Evolutionary conservation across 2,329 filamentous ascomycete species (phyloP).

Genomic region (Nakataea oryzae): DNA sequence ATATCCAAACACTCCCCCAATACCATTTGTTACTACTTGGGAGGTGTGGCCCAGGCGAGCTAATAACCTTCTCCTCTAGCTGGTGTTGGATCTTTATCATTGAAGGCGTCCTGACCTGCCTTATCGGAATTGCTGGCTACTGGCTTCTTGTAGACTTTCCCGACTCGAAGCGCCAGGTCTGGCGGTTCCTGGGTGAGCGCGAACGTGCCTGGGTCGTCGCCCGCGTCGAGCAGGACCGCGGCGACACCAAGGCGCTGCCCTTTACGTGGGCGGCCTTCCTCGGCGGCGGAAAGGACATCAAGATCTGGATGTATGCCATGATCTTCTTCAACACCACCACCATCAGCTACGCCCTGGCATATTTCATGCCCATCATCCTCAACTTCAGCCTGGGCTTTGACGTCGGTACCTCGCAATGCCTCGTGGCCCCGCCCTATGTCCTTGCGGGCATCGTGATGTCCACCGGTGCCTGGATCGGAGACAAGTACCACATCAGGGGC

Average conservation of each 20-base stretch:
- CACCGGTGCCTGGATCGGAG: conserved; percentile 49
- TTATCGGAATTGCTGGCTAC: conserved; percentile 38
- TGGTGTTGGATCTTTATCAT: conserved; percentile 61
- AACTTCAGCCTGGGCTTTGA: conserved; percentile 50
- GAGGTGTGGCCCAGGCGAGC: neutral
- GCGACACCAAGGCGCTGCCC: conserved; percentile 41
- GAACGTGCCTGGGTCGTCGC: conserved; percentile 44
- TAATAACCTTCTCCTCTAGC: conserved; percentile 14
- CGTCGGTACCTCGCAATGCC: conserved; percentile 54
- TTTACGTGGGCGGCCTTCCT: conserved; percentile 40
- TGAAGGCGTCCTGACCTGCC: conserved; percentile 41
- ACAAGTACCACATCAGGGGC: conserved; percentile 56
- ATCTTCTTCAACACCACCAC: conserved; percentile 59
- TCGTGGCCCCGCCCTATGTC: conserved; percentile 59
- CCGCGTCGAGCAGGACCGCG: conserved; percentile 46
- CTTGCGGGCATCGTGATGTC: conserved; percentile 56
- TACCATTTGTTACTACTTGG: neutral
- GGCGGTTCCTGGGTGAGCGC: conserved; percentile 39
- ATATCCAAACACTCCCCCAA: neutral
- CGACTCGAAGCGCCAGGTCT: conserved; percentile 38
- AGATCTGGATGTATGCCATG: conserved; percentile 52
- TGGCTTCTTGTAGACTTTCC: conserved; percentile 56
- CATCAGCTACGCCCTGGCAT: conserved; percentile 65
- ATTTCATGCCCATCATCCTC: conserved; percentile 71
- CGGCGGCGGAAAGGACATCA: conserved; percentile 35